Evolutionary conservation across 495 filamentous ascomycete species (phyloP).

Genomic region (Parathielavia hyrcaniae): DNA sequence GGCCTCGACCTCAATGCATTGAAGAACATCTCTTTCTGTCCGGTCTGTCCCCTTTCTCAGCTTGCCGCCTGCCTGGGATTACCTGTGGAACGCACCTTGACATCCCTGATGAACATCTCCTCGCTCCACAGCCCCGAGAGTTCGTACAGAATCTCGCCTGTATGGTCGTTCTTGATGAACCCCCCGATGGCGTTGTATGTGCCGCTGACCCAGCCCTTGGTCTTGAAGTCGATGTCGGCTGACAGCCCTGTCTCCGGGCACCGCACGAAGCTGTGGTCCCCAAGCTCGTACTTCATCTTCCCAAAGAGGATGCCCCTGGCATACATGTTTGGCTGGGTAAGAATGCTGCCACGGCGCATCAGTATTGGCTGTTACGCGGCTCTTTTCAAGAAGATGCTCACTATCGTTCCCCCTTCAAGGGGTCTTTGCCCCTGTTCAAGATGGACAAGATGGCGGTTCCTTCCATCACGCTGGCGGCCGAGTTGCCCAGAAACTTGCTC

Average conservation of each 20-base stretch:
- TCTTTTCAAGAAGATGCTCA: constrained; percentile 41
- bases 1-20: constrained; percentile 72
- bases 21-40: constrained; percentile 83
- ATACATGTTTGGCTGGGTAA: constrained; percentile 99
- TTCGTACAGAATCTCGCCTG: constrained; percentile 80
- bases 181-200: constrained; percentile 96
- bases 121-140: constrained; percentile 89
- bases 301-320: constrained; percentile 94
- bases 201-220: constrained; percentile 94
- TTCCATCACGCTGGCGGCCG: constrained; percentile 97
- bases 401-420: constrained; percentile 76
- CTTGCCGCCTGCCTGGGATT: neutral
- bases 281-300: constrained; percentile 99
- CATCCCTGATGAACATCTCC: constrained; percentile 83
- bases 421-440: constrained; percentile 63
- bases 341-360: constrained; percentile 47
- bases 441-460: constrained; percentile 83
- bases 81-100: constrained; percentile 53
- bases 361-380: neutral
- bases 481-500: constrained; percentile 94
- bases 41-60: constrained; percentile 54
- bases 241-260: constrained; percentile 80
- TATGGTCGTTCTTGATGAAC: constrained; percentile 81
- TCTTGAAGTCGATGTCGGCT: constrained; percentile 98
- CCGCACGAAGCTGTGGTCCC: constrained; percentile 89